Conservation (phyloP, 2,329 filamentous ascomycete species). For the Fusarium heterosporum region DNA sequence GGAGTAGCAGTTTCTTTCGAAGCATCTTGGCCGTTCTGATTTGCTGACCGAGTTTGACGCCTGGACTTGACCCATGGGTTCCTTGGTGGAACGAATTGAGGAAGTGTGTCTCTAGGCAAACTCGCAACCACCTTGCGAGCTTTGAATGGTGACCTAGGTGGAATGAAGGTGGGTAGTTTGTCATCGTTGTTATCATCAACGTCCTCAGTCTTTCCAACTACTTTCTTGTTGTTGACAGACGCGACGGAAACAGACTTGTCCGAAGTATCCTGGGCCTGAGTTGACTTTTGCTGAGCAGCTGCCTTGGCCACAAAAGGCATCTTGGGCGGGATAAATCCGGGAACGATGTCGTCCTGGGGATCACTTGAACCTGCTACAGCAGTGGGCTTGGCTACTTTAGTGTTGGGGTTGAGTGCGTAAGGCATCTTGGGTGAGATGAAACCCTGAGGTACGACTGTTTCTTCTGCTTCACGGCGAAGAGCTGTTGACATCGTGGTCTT, state of each 20-base stretch:
- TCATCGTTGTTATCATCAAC: neutral
- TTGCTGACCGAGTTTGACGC: conserved; percentile 18
- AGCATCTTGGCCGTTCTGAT: neutral
- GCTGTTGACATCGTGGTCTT: conserved; percentile 22
- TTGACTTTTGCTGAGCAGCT: conserved; percentile 5
- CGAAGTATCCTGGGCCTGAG: conserved; percentile 1
- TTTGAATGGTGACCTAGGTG: conserved; percentile 29
- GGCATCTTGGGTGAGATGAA: conserved; percentile 31
- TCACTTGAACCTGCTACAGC: neutral
- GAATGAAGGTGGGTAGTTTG: conserved; percentile 22
- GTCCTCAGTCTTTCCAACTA: conserved; percentile 5
- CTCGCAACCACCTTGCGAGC: conserved; percentile 13
- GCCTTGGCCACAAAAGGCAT: conserved; percentile 32
- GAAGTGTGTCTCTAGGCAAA: conserved; percentile 21
- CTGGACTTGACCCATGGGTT: conserved; percentile 24
- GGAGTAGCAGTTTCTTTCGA: conserved; percentile 8
- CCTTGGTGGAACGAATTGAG: conserved; percentile 15
- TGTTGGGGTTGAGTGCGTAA: conserved; percentile 28
- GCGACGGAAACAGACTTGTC: conserved; percentile 8
- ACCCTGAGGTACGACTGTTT: conserved; percentile 15
- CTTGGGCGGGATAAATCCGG: conserved; percentile 35
- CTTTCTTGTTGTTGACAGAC: conserved; percentile 25
- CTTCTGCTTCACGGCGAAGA: conserved; percentile 10
- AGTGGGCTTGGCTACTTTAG: conserved; percentile 23
- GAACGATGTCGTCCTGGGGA: conserved; percentile 10